Conservation (phyloP, 106 monocot genomes). For the Narthecium ossifragum region DNA sequence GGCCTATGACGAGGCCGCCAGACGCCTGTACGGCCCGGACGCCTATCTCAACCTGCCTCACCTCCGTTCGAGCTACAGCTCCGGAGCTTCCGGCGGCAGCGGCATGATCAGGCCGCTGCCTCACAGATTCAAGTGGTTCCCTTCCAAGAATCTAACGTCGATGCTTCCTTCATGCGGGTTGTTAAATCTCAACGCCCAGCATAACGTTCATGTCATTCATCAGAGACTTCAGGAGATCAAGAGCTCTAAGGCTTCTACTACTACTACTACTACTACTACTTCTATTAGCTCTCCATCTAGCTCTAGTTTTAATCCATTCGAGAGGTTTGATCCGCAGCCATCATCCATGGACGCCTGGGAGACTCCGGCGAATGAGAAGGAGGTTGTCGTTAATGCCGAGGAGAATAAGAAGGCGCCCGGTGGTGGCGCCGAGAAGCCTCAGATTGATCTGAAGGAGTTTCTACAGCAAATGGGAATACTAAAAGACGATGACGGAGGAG, state of each 20-base stretch:
- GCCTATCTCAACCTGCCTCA: constrained; percentile 96
- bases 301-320: neutral
- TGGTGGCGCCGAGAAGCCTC: constrained; percentile 37
- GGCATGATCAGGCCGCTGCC: too few relatives aligned
- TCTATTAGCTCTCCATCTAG: neutral
- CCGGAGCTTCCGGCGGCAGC: too few relatives aligned
- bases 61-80: constrained; percentile 30
- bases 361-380: neutral
- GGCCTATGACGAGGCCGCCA: constrained; percentile 93
- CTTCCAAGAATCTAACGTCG: constrained; percentile 20
- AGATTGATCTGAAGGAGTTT: constrained; percentile 89
- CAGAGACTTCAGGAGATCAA: constrained; percentile 77
- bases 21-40: constrained; percentile 86
- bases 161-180: constrained; percentile 38
- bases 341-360: neutral
- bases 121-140: constrained; percentile 59
- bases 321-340: neutral
- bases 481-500: constrained; percentile 20
- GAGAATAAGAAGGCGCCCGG: neutral
- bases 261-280: constrained; percentile 1
- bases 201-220: constrained; percentile 88
- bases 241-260: constrained; percentile 14
- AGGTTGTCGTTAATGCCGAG: too few relatives aligned
- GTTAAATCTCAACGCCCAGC: constrained; percentile 81
- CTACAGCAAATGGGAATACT: constrained; percentile 85